Conservation (phyloP, 352 stramenopile species). For the Halophytophthora batemanensis region DNA sequence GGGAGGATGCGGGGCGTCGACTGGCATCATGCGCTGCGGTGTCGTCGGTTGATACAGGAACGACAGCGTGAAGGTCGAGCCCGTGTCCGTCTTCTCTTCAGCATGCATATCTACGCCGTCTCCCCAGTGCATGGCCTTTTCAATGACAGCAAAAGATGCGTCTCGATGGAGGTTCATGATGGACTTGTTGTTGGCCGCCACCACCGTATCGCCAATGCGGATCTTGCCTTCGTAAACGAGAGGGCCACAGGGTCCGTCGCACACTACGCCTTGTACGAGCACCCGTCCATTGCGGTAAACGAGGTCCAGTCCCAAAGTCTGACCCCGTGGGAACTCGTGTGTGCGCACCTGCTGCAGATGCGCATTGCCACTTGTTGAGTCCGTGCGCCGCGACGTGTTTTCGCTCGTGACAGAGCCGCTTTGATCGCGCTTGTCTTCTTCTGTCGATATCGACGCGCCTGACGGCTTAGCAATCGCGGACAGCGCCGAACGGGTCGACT, state of each 20-base stretch:
- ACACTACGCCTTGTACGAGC: conserved; percentile 72
- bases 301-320: conserved; percentile 74
- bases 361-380: conserved; percentile 12
- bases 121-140: conserved; percentile 45
- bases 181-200: conserved; percentile 71
- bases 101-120: conserved; percentile 15
- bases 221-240: conserved; percentile 67
- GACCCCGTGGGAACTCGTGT: conserved; percentile 49
- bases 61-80: conserved; percentile 53
- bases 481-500: conserved; percentile 71
- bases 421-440: conserved; percentile 15
- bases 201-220: conserved; percentile 73
- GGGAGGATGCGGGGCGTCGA: conserved; percentile 19
- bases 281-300: conserved; percentile 77
- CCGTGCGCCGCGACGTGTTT: conserved; percentile 6
- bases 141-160: conserved; percentile 73
- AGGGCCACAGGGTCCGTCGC: conserved; percentile 53
- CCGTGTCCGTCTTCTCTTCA: conserved; percentile 10
- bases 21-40: conserved; percentile 25
- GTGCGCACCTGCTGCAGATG: conserved; percentile 61
- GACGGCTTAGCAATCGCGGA: conserved; percentile 61
- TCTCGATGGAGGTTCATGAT: conserved; percentile 84
- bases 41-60: conserved; percentile 61
- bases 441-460: conserved; percentile 1
- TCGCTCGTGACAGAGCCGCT: conserved; percentile 1